Evolutionary conservation across 495 filamentous ascomycete species (phyloP), one percentile per base, ranked within the genome.

Genomic region (Aspergillus wentii): DNA sequence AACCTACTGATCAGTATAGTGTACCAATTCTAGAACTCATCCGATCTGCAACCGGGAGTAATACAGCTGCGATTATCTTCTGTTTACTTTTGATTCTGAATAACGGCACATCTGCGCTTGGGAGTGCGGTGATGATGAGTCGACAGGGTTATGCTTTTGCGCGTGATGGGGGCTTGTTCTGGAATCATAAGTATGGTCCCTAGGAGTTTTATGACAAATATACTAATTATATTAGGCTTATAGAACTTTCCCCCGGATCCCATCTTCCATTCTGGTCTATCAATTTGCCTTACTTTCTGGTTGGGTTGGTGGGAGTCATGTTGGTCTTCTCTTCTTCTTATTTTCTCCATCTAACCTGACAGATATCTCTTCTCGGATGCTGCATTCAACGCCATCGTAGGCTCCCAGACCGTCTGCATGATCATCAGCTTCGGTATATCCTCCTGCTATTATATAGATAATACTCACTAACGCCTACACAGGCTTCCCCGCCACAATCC

Each of bases 71-170:
- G 10, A 21, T 40, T 15, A 26, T 31, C 15, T 40, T 40, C 26
- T 16, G 25, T 21, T 19, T 40, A 8, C 8, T 31, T 16, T 17
- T 17, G 23, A 7, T 40, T 14, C 17, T 21, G 6, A 14, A 17
- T 11, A 23, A 18, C 27, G 11, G 11, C 13, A n/a, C 36, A 5
- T 40, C 36, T 4, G 17, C 36, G 5, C n/a, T 40, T 11, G 23
- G 16, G n/a, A 17, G 36, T 17, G 36, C 36, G 5, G 22, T 22
- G 9, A 40, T 26, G 16, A 18, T 22, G 8, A 40, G 26, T 15
- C 22, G 36, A 30, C 36, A 40, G 26, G 36, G 36, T 6, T 21
- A 17, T 19, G 36, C 36, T n/a, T 40, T 40, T 15, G 36, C 36
- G 11, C 23, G 26, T 5, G 36, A 40, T 17, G 36, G 36, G 10